Evolutionary conservation across 2,329 filamentous ascomycete species (phyloP).

Genomic region (Cytospora paraplurivora): DNA sequence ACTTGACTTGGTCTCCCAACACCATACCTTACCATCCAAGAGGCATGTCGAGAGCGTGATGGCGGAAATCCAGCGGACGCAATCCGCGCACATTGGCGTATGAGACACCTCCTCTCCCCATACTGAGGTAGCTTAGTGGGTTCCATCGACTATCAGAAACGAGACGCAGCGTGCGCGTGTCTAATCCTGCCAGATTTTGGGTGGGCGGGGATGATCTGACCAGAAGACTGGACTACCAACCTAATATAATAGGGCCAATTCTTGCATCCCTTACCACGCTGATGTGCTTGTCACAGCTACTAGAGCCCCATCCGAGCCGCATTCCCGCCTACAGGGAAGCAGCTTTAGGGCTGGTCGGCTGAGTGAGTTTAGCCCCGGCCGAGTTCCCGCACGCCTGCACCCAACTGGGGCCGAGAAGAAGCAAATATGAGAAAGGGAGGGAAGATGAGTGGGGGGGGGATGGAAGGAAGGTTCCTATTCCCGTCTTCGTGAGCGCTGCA

Average conservation of each 20-base stretch:
- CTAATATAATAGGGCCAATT: background rate
- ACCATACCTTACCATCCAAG: too few relatives aligned
- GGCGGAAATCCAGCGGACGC: too few relatives aligned
- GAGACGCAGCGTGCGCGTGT: background rate
- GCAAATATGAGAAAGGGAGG: background rate
- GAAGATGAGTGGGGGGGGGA: background rate
- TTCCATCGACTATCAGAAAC: background rate
- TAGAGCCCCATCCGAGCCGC: background rate
- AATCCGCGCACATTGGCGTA: too few relatives aligned
- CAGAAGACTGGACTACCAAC: background rate
- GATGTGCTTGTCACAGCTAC: background rate
- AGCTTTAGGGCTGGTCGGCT: conserved; percentile 3
- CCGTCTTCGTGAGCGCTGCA: background rate
- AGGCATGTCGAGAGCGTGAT: too few relatives aligned
- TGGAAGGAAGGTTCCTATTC: background rate
- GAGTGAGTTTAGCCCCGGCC: background rate
- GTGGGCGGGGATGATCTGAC: background rate
- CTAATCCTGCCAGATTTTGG: background rate
- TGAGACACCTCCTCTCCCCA: too few relatives aligned
- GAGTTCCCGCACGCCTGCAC: background rate
- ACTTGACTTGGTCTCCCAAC: background rate
- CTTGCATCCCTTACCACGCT: background rate
- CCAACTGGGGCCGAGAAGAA: background rate
- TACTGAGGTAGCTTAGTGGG: background rate
- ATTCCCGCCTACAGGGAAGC: background rate